Evolutionary conservation across 2,329 filamentous ascomycete genomes (phyloP), one percentile per base, ranked within the genome.

Genomic region (Chlorencoelia australis): DNA sequence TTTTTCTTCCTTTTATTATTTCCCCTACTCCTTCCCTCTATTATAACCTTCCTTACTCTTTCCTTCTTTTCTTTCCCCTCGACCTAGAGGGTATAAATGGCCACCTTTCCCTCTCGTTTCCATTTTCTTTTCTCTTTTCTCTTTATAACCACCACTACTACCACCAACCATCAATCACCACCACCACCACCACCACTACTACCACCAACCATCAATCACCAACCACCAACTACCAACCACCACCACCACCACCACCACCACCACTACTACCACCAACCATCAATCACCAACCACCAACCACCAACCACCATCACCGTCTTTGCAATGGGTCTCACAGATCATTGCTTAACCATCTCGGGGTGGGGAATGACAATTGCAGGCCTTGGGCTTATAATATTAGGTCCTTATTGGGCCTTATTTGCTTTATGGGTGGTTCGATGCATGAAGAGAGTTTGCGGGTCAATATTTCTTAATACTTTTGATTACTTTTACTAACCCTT

Each of bases 301-400:
- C n/a, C n/a, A n/a, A n/a, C n/a, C 10, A 35, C 32, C 18, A 28
- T 27, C 11, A 40, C 33, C n/a, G 21, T 25, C 17, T 29, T 25
- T 10, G 30, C 33, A 17, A 20, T 22, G 27, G 27, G 35, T 25
- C 37, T 40, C 22, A 5, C 38, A 36, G 33, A 40, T 28, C 38
- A 29, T 32, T 40, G 33, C 27, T 36, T 40, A 31, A 27, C 32
- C 22, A 20, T 40, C 32, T 40, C 38, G 21, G 33, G 38, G 17
- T 40, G 38, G 33, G 38, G 11, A 3, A 40, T 40, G 38, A 40
- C 38, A 22, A 40, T 40, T 30, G 33, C 27, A 27, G 32, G 32
- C 27, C 35, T 37, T 15, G 26, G 5, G 26, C 14, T 37, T 24
- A 20, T 28, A 11, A 11, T 31, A 2, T 18, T 37, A 17, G 35